Conservation (phyloP, 1,139 yeast species). For the Sugiyamaella neomexicana region DNA sequence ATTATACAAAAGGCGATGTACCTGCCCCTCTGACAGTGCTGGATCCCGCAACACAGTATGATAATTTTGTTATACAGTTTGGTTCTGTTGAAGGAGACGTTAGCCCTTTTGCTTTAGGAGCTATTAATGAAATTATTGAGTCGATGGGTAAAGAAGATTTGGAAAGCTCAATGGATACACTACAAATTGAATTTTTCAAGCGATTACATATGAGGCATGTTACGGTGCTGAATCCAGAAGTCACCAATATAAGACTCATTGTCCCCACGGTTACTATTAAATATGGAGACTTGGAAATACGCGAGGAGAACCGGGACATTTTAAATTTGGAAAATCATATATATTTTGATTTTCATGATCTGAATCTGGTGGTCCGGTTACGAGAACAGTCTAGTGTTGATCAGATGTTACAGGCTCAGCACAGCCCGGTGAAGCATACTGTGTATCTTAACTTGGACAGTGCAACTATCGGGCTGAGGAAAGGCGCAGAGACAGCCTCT, state of each 20-base stretch:
- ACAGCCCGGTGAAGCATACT: slow-evolving; percentile 26
- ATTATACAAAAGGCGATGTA: slow-evolving; percentile 49
- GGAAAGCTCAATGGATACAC: slow-evolving; percentile 56
- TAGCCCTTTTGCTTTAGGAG: slow-evolving; percentile 37
- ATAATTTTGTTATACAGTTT: slow-evolving; percentile 55
- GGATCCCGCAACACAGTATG: slow-evolving; percentile 53
- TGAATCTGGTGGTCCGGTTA: slow-evolving; percentile 31
- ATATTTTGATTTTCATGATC: slow-evolving; percentile 28
- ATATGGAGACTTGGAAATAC: slow-evolving; percentile 43
- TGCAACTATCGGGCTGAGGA: slow-evolving; percentile 28
- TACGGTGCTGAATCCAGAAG: slow-evolving; percentile 43
- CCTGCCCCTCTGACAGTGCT: slow-evolving; percentile 45
- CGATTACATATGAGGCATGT: slow-evolving; percentile 39
- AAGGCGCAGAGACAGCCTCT: slow-evolving; percentile 20
- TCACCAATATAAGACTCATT: slow-evolving; percentile 52
- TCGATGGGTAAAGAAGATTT: slow-evolving; percentile 35
- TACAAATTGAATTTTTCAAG: slow-evolving; percentile 62
- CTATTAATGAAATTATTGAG: slow-evolving; percentile 30
- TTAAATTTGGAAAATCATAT: slow-evolving; percentile 28
- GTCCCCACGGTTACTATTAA: slow-evolving; percentile 51
- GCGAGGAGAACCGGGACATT: slow-evolving; percentile 20
- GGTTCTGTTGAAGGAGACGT: slow-evolving; percentile 46
- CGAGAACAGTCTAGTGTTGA: slow-evolving; percentile 29
- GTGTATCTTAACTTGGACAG: slow-evolving; percentile 30
- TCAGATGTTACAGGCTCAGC: slow-evolving; percentile 28